Conservation (phyloP, 2,329 filamentous ascomycete genomes). For the Knufia fluminis region DNA sequence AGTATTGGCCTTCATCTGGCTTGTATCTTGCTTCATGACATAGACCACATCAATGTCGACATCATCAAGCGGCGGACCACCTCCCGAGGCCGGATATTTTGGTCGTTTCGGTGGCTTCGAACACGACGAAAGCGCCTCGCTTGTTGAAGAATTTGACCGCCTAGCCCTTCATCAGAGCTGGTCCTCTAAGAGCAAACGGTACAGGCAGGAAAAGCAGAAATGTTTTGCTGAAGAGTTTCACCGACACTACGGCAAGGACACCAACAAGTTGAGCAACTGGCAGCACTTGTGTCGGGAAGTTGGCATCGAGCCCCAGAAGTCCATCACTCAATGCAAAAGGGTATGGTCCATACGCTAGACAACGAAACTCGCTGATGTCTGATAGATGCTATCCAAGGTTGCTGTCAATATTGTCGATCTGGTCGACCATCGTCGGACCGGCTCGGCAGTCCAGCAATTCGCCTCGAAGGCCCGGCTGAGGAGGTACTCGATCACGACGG, state of each 20-base stretch:
- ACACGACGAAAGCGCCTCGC: constrained; percentile 1
- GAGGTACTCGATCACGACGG: constrained; percentile 13
- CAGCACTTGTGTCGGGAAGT: background rate
- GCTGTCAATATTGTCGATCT: constrained; percentile 15
- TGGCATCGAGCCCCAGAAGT: background rate
- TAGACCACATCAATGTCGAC: no score
- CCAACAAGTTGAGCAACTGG: background rate
- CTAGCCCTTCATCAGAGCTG: background rate
- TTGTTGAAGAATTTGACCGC: constrained; percentile 1
- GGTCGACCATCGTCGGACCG: constrained; percentile 14
- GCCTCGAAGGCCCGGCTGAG: constrained; percentile 10
- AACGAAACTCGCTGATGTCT: background rate
- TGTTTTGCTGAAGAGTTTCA: constrained; percentile 1
- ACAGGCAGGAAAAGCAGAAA: background rate
- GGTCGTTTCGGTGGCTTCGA: background rate
- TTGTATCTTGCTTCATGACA: no score
- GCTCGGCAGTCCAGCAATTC: constrained; percentile 12
- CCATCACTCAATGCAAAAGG: constrained; percentile 1
- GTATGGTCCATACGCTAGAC: background rate
- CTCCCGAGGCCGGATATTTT: background rate
- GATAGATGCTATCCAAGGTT: background rate
- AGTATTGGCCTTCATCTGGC: no score
- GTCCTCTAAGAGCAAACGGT: background rate
- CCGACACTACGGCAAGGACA: background rate
- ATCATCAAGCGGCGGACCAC: no score